Conservation (phyloP, 2,329 filamentous ascomycete genomes). For the Fusarium stilboides region DNA sequence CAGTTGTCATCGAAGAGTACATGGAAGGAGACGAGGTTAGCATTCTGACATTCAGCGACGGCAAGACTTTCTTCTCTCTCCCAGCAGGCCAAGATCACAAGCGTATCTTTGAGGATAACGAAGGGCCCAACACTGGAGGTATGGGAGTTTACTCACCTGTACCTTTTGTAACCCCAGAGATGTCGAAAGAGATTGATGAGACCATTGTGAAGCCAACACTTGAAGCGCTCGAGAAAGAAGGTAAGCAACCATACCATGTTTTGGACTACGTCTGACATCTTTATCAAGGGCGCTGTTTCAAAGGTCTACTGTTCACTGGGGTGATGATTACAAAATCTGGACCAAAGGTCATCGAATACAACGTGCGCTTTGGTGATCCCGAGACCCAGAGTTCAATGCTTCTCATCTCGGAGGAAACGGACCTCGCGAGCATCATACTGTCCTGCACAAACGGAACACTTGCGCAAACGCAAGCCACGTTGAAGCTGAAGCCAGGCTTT, state of each 20-base stretch:
- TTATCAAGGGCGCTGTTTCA: slow-evolving; percentile 62
- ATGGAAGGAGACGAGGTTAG: slow-evolving; percentile 79
- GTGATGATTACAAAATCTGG: slow-evolving; percentile 86
- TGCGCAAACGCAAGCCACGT: slow-evolving; percentile 71
- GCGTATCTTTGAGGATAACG: slow-evolving; percentile 76
- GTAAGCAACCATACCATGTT: slow-evolving; percentile 42
- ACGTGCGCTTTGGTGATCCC: slow-evolving; percentile 89
- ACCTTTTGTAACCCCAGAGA: slow-evolving; percentile 64
- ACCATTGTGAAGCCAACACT: slow-evolving; percentile 75
- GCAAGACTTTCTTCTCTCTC: slow-evolving; percentile 73
- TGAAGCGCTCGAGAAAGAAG: slow-evolving; percentile 72
- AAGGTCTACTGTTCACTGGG: slow-evolving; percentile 83
- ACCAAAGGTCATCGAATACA: slow-evolving; percentile 88
- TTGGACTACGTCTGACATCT: background rate
- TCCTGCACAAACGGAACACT: slow-evolving; percentile 82
- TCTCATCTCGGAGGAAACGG: slow-evolving; percentile 80
- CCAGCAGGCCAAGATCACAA: slow-evolving; percentile 83
- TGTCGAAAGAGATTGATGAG: slow-evolving; percentile 71
- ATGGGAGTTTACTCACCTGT: slow-evolving; percentile 83
- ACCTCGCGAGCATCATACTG: slow-evolving; percentile 87
- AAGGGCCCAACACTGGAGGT: slow-evolving; percentile 80
- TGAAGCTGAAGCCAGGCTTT: slow-evolving; percentile 75
- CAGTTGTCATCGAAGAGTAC: slow-evolving; percentile 81
- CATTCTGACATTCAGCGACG: slow-evolving; percentile 78
- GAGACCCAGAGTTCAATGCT: slow-evolving; percentile 88